phyloP scores from a whole-genome alignment of 1,284 basidiomycete species.

The Sporisorium iseilematis-ciliati region DNA sequence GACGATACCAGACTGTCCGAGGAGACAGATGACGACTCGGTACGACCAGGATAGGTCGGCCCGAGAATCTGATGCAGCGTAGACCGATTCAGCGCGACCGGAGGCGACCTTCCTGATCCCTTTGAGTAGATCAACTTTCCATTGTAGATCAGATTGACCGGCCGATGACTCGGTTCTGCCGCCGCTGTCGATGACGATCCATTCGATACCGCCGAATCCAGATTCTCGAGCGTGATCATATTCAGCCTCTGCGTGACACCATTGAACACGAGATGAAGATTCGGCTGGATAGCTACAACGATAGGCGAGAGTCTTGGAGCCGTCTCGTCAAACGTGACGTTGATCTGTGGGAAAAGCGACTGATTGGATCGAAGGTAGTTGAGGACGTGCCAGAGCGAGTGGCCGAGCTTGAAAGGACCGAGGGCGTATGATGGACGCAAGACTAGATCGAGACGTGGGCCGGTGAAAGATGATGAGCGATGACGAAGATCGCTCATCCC shows the following conservation, averaged over 20 bases:
- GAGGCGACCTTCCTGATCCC: slow-evolving; percentile 10
- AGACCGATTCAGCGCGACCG: slow-evolving; percentile 43
- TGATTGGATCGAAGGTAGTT: slow-evolving; percentile 54
- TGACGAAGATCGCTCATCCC: slow-evolving; percentile 12
- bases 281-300: slow-evolving; percentile 41
- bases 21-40: slow-evolving; percentile 12
- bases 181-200: background rate
- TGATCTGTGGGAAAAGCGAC: slow-evolving; percentile 49
- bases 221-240: slow-evolving; percentile 50
- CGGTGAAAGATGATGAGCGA: slow-evolving; percentile 33
- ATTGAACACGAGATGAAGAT: slow-evolving; percentile 47
- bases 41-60: slow-evolving; percentile 48
- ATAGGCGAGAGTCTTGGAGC: slow-evolving; percentile 40
- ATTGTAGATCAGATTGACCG: slow-evolving; percentile 44
- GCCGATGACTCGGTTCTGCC: slow-evolving; percentile 35
- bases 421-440: slow-evolving; percentile 40
- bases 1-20: slow-evolving; percentile 12
- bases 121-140: slow-evolving; percentile 41
- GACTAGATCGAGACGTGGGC: slow-evolving; percentile 35
- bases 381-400: slow-evolving; percentile 56
- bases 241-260: slow-evolving; percentile 39
- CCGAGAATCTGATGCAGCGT: slow-evolving; percentile 50
- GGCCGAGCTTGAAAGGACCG: slow-evolving; percentile 53
- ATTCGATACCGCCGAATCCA: slow-evolving; percentile 5
- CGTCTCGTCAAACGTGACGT: slow-evolving; percentile 39